These are phyloP conservation scores for Xerocomus nothofagi DNA, from an alignment of 1,284 basidiomycete species.

Conservation along the genomic window DNA sequence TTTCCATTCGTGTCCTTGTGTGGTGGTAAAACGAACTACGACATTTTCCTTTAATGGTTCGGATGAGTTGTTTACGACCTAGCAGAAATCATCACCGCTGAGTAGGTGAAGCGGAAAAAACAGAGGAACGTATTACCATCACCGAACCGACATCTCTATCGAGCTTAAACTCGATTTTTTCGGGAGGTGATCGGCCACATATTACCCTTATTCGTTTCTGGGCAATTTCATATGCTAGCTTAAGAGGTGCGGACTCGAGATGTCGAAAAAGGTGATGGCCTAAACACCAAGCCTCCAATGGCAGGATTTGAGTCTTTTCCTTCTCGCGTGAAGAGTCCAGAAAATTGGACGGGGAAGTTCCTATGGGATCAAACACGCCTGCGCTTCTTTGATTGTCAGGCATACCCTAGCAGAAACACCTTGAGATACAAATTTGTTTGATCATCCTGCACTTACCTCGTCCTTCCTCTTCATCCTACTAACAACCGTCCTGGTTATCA, in stretches of 20 bases:
- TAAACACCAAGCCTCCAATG: slow-evolving; percentile 30
- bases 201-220: slow-evolving; percentile 11
- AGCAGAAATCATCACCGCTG: background rate
- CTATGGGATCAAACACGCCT: slow-evolving; percentile 20
- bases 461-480: slow-evolving; percentile 28
- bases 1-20: slow-evolving; percentile 10
- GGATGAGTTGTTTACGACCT: slow-evolving; percentile 27
- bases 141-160: slow-evolving; percentile 13
- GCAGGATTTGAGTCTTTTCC: slow-evolving; percentile 12
- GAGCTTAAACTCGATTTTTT: slow-evolving; percentile 19
- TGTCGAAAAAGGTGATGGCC: slow-evolving; percentile 22
- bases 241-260: slow-evolving; percentile 12
- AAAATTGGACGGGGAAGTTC: slow-evolving; percentile 32
- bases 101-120: background rate
- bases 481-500: slow-evolving; percentile 2
- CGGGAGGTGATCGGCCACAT: slow-evolving; percentile 10
- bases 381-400: background rate
- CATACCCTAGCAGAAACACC: slow-evolving; percentile 8
- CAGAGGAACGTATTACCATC: slow-evolving; percentile 15
- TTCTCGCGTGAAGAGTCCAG: slow-evolving; percentile 15
- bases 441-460: slow-evolving; percentile 22
- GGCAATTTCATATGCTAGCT: slow-evolving; percentile 18
- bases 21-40: slow-evolving; percentile 26
- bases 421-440: slow-evolving; percentile 4
- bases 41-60: slow-evolving; percentile 17